phyloP scores from a whole-genome alignment of 495 filamentous ascomycete genomes.

The Neurospora discreta region DNA sequence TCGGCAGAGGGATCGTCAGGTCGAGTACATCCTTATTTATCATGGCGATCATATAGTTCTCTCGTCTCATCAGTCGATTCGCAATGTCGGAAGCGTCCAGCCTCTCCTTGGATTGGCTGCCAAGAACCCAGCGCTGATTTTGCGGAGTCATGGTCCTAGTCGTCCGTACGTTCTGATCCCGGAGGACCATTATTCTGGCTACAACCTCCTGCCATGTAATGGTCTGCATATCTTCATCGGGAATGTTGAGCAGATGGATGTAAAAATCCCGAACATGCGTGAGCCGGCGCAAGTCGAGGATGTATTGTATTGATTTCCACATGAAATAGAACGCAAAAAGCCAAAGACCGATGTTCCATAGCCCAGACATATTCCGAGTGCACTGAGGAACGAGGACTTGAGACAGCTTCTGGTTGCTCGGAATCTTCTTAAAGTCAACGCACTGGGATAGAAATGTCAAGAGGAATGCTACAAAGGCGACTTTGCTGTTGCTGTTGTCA shows the following conservation, averaged over 20 bases:
- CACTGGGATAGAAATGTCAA: conserved; percentile 79
- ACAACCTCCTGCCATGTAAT: conserved; percentile 95
- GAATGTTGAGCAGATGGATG: conserved; percentile 70
- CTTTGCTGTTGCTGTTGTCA: conserved; percentile 26
- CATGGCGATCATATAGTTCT: conserved; percentile 92
- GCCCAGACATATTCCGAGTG: conserved; percentile 73
- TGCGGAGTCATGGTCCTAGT: conserved; percentile 44
- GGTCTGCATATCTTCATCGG: conserved; percentile 88
- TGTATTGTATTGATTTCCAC: conserved; percentile 60
- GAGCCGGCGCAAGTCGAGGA: conserved; percentile 66
- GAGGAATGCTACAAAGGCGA: conserved; percentile 75
- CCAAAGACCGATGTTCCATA: conserved; percentile 72
- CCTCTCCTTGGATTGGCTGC: conserved; percentile 83
- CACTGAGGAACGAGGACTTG: conserved; percentile 75
- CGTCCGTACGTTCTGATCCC: conserved; percentile 79
- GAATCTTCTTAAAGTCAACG: conserved; percentile 68
- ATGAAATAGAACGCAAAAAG: conserved; percentile 82
- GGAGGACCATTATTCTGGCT: conserved; percentile 70
- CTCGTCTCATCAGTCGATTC: conserved; percentile 89
- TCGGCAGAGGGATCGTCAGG: conserved; percentile 74
- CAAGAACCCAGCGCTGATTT: conserved; percentile 52
- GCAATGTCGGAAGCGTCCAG: conserved; percentile 97
- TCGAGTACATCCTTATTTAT: conserved; percentile 95
- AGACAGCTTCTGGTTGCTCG: conserved; percentile 60
- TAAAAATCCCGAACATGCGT: conserved; percentile 82